Conservation (phyloP, 208 protist species). For the Leptomonas pyrrhocoris region DNA sequence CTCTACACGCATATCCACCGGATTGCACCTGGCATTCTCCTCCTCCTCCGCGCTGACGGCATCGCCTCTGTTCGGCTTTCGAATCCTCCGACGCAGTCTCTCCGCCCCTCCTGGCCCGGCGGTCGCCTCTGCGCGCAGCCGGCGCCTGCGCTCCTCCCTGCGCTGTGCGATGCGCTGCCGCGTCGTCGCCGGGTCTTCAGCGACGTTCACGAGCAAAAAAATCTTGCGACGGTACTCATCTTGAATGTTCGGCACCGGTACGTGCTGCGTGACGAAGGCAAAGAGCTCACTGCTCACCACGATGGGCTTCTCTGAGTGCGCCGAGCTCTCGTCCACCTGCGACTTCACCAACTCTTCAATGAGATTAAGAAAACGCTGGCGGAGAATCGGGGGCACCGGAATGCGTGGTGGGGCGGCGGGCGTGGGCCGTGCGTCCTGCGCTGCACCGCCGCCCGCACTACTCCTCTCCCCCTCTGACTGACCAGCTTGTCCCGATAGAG, state of each 20-base stretch:
- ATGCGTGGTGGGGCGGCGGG: constrained; percentile 23
- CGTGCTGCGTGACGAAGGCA: constrained; percentile 74
- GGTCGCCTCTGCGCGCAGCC: neutral
- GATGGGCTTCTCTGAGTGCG: constrained; percentile 45
- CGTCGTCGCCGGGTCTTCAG: constrained; percentile 56
- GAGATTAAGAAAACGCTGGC: constrained; percentile 82
- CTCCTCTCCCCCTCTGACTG: neutral
- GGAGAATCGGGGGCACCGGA: constrained; percentile 47
- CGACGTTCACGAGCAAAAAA: constrained; percentile 89
- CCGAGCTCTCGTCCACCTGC: constrained; percentile 59
- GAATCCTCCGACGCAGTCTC: neutral
- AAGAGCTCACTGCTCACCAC: constrained; percentile 79
- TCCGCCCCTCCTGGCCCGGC: neutral
- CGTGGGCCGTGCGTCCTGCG: neutral
- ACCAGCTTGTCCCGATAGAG: neutral
- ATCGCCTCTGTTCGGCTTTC: constrained; percentile 1
- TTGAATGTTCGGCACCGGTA: constrained; percentile 88
- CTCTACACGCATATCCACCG: neutral
- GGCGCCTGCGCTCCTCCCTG: constrained; percentile 8
- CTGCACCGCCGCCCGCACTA: neutral
- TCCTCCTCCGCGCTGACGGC: constrained; percentile 1
- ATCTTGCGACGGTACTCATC: constrained; percentile 92
- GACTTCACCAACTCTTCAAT: constrained; percentile 80
- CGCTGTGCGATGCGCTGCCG: constrained; percentile 30
- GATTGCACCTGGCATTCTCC: too few species aligned